Evolutionary conservation across 441 rosid genomes (phyloP).

Genomic region (Croton setiger): DNA sequence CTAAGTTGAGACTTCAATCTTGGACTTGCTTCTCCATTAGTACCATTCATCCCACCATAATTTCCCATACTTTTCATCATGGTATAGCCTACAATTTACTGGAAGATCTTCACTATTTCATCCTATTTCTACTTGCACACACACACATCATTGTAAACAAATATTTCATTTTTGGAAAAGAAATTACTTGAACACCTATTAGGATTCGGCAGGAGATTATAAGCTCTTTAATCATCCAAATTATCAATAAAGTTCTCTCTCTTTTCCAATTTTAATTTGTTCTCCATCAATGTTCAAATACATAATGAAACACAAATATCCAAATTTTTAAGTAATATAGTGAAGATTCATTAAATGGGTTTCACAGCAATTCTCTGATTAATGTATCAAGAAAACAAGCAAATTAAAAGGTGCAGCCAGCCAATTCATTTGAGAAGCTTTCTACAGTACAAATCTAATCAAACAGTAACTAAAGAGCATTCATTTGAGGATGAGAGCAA

Average conservation of each 20-base stretch:
- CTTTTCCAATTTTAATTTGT: neutral
- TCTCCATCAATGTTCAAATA: neutral
- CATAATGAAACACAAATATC: neutral
- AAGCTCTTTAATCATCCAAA: too few relatives aligned
- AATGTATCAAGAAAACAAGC: neutral
- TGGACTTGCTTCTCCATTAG: constrained; percentile 51
- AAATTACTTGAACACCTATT: too few relatives aligned
- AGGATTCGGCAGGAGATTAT: too few relatives aligned
- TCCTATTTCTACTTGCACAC: neutral
- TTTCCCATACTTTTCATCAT: constrained; percentile 35
- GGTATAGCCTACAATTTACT: constrained; percentile 51
- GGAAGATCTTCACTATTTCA: constrained; percentile 22
- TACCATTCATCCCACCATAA: constrained; percentile 37
- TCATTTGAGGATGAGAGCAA: constrained; percentile 11
- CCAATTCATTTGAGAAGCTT: neutral
- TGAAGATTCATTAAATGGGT: neutral
- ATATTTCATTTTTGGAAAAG: too few relatives aligned
- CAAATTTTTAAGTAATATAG: neutral
- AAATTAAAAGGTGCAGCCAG: neutral
- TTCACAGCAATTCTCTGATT: neutral
- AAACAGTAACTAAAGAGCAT: neutral
- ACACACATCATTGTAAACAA: too few relatives aligned
- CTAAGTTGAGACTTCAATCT: constrained; percentile 53
- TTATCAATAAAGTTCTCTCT: too few relatives aligned
- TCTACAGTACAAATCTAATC: constrained; percentile 1